These are phyloP conservation scores for Lignosus rhinocerotis DNA, from an alignment of 1,284 basidiomycete species.

Conservation along the genomic window DNA sequence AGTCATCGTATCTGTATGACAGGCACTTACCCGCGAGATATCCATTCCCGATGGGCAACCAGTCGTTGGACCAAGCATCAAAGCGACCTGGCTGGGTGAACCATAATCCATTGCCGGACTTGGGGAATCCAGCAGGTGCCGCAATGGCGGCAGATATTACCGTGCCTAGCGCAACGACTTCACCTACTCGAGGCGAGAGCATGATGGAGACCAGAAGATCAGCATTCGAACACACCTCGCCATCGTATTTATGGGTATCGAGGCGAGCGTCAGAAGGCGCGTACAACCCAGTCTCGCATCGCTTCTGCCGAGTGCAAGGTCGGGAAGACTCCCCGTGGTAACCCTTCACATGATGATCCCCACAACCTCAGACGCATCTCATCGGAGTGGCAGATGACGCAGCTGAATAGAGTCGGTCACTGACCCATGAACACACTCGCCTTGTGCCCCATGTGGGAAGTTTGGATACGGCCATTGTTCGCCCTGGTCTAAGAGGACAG, in stretches of 20 bases:
- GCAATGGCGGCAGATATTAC: constrained; percentile 14
- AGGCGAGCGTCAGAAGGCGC: not conserved
- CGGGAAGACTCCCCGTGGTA: not conserved
- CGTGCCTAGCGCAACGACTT: constrained; percentile 9
- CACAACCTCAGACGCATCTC: not conserved
- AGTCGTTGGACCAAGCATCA: constrained; percentile 55
- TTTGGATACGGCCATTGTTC: constrained; percentile 7
- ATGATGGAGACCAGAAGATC: constrained; percentile 7
- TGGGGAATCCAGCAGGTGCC: constrained; percentile 58
- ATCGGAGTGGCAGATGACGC: not conserved
- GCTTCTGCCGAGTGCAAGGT: not conserved
- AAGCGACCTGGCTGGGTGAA: constrained; percentile 49
- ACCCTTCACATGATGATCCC: constrained; percentile 7
- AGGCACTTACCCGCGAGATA: constrained; percentile 57
- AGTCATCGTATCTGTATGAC: not conserved
- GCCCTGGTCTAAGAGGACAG: constrained; percentile 8
- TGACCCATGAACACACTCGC: constrained; percentile 9
- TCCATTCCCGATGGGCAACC: constrained; percentile 73
- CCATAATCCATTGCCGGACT: constrained; percentile 75
- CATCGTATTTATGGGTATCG: constrained; percentile 2
- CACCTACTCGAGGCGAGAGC: constrained; percentile 12
- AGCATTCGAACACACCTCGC: not conserved
- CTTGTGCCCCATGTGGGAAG: constrained; percentile 9
- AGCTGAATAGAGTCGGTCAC: not conserved
- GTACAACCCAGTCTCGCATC: no score